These are phyloP conservation scores for Coniochaeta hoffmannii DNA, from an alignment of 2,329 filamentous ascomycete species.

Conservation along the genomic window DNA sequence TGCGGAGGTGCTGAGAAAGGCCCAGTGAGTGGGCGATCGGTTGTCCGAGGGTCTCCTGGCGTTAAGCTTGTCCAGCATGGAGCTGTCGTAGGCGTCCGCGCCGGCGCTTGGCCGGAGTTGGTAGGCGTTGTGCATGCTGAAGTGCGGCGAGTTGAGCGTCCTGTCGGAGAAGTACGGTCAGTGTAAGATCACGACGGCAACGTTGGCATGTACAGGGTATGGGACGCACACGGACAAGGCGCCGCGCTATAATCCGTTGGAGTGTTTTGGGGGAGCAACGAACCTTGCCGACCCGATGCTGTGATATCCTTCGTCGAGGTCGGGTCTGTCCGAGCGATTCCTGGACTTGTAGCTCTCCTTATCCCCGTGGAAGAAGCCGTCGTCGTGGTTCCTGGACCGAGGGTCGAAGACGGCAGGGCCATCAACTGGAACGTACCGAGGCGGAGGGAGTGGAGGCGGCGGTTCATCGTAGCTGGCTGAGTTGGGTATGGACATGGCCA, in stretches of 20 bases:
- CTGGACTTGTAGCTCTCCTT: conserved; percentile 31
- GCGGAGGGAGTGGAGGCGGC: conserved; percentile 40
- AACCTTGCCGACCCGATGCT: conserved; percentile 17
- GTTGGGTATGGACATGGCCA: conserved; percentile 35
- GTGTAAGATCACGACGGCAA: not conserved
- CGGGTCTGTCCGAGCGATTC: conserved; percentile 7
- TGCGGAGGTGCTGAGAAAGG: conserved; percentile 19
- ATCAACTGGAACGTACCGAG: conserved; percentile 27
- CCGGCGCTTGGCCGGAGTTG: conserved; percentile 29
- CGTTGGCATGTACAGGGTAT: no score
- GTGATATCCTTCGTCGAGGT: conserved; percentile 18
- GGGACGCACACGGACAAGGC: no score
- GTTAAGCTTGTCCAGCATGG: conserved; percentile 49
- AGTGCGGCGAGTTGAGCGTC: conserved; percentile 16
- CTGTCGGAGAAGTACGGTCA: conserved; percentile 6
- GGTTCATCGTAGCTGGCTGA: conserved; percentile 22
- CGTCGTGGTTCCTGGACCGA: conserved; percentile 17
- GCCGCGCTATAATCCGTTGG: not conserved
- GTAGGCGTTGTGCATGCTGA: conserved; percentile 42
- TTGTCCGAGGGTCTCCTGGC: conserved; percentile 36
- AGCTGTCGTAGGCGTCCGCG: conserved; percentile 40
- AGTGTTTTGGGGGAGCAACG: not conserved
- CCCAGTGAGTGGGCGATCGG: conserved; percentile 33
- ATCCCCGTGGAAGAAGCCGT: conserved; percentile 20
- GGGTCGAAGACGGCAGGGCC: conserved; percentile 16